phyloP scores from a whole-genome alignment of 352 stramenopile genomes.

The Globisporangium viniferum region DNA sequence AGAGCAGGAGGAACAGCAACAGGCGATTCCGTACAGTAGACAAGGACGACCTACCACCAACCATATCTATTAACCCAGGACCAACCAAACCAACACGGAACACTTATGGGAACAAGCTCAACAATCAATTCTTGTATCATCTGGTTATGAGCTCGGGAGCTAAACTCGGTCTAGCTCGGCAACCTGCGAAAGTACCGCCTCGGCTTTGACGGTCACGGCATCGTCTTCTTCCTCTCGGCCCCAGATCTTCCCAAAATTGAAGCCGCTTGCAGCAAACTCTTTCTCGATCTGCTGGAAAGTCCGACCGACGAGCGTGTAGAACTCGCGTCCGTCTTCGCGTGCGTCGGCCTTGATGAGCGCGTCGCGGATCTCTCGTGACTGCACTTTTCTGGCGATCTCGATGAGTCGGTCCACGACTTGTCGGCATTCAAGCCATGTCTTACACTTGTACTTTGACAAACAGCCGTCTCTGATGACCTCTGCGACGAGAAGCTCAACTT shows the following conservation, averaged over 20 bases:
- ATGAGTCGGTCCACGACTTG: neutral
- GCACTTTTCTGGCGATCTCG: neutral
- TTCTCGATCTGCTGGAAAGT: neutral
- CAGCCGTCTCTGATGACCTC: neutral
- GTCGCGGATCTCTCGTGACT: neutral
- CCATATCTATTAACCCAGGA: conserved; percentile 10
- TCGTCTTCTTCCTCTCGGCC: neutral
- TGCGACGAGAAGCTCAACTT: neutral
- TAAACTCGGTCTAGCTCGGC: no score
- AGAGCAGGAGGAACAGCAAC: neutral
- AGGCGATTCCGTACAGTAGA: conserved; percentile 1
- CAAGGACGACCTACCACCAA: neutral
- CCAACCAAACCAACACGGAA: neutral
- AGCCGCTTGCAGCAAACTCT: neutral
- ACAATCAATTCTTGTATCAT: neutral
- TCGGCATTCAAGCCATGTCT: neutral
- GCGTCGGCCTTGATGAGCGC: neutral
- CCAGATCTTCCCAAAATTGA: neutral
- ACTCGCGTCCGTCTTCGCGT: neutral
- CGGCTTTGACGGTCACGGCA: neutral
- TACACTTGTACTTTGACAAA: neutral
- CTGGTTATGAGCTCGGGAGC: neutral
- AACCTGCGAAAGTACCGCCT: neutral
- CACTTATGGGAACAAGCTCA: neutral
- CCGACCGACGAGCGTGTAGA: neutral